Conservation (phyloP, 345 rosid genomes). For the Lumnitzera racemosa region DNA sequence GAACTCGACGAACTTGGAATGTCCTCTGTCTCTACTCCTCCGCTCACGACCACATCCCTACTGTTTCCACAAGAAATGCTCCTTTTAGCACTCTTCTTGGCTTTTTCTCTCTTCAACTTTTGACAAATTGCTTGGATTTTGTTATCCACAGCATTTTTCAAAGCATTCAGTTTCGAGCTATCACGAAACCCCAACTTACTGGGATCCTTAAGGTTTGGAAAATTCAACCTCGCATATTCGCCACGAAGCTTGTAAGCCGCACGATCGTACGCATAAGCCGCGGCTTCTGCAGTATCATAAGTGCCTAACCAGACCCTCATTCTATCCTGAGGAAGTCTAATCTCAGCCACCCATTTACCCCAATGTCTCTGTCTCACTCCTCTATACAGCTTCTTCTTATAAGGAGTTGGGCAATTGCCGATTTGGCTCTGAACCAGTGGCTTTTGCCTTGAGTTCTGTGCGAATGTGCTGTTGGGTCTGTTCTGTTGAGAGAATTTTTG, state of each 20-base stretch:
- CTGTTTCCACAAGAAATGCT: conserved; percentile 6
- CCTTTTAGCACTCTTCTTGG: conserved; percentile 40
- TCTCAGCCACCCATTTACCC: conserved; percentile 99
- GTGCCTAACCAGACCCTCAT: conserved; percentile 95
- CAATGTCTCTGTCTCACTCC: conserved; percentile 98
- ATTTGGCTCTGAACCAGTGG: conserved; percentile 7
- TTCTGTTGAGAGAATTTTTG: conserved; percentile 44
- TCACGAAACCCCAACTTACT: conserved; percentile 48
- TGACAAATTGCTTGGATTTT: conserved; percentile 85
- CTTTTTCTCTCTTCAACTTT: conserved; percentile 56
- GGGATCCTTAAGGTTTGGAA: conserved; percentile 66
- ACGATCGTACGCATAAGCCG: conserved; percentile 89
- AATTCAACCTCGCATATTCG: conserved; percentile 84
- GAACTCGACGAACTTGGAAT: no score
- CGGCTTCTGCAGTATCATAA: conserved; percentile 81
- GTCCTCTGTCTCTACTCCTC: neutral
- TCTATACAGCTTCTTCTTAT: conserved; percentile 73
- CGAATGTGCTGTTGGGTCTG: conserved; percentile 12
- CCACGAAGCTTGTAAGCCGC: conserved; percentile 95
- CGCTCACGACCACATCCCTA: no score
- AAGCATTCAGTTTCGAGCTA: conserved; percentile 33
- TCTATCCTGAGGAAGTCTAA: conserved; percentile 88
- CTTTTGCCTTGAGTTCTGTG: conserved; percentile 21
- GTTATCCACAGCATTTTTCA: conserved; percentile 60
- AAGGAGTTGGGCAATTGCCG: conserved; percentile 1